phyloP scores from a whole-genome alignment of 148 eudicot species.

The Chenopodium suecicum region DNA sequence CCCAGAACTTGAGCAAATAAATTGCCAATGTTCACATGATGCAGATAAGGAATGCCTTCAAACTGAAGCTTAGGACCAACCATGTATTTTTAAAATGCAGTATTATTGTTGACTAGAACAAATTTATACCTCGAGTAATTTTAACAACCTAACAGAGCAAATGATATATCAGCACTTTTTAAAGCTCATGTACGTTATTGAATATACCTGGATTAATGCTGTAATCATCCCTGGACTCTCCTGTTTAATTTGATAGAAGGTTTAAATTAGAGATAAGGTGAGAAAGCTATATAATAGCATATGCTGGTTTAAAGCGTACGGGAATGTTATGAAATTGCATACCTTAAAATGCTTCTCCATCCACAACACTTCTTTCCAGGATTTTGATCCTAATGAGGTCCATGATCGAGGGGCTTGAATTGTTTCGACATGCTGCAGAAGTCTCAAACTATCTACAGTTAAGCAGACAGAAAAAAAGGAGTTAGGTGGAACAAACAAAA shows the following conservation, averaged over 20 bases:
- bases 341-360: constrained; percentile 61
- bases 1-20: not conserved
- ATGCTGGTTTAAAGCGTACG: not conserved
- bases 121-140: not conserved
- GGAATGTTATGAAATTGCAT: constrained; percentile 2
- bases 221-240: constrained; percentile 68
- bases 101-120: not conserved
- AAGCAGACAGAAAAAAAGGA: constrained; percentile 2
- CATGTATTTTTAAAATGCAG: not conserved
- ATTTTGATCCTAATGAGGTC: constrained; percentile 46
- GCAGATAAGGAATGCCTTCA: not conserved
- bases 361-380: constrained; percentile 65
- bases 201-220: constrained; percentile 57
- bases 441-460: constrained; percentile 69
- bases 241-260: constrained; percentile 35
- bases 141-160: not conserved
- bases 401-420: constrained; percentile 65
- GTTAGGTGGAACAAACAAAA: not conserved
- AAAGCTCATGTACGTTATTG: not conserved
- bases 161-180: not conserved
- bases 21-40: not conserved
- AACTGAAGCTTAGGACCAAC: not conserved
- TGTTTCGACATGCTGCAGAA: constrained; percentile 75
- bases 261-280: constrained; percentile 6
- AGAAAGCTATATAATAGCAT: constrained; percentile 9